These are phyloP conservation scores for Lodderomyces jiufengensis DNA, from an alignment of 1,139 yeast species.

Conservation along the genomic window DNA sequence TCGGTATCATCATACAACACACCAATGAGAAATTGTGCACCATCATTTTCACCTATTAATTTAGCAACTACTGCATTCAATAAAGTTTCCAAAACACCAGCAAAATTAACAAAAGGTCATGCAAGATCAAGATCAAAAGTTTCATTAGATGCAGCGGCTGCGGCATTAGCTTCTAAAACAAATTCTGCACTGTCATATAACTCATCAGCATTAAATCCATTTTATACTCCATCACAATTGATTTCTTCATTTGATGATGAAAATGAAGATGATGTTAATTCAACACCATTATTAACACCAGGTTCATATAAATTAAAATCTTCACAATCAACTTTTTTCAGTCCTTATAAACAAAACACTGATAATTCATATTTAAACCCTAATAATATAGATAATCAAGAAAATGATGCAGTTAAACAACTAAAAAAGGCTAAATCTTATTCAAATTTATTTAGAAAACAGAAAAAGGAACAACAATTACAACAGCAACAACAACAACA, in stretches of 20 bases:
- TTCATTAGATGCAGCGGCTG: slow-evolving; percentile 29
- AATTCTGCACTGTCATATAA: slow-evolving; percentile 16
- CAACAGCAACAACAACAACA: slow-evolving; percentile 3
- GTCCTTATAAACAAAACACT: slow-evolving; percentile 15
- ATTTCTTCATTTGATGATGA: slow-evolving; percentile 33
- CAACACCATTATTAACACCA: slow-evolving; percentile 36
- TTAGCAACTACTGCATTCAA: slow-evolving; percentile 14
- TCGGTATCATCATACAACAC: slow-evolving; percentile 29
- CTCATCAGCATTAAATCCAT: slow-evolving; percentile 35
- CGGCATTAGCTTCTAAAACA: slow-evolving; percentile 18
- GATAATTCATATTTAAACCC: slow-evolving; percentile 26
- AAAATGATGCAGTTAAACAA: slow-evolving; percentile 44
- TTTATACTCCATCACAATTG: slow-evolving; percentile 42
- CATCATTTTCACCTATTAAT: slow-evolving; percentile 24
- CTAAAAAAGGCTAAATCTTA: slow-evolving; percentile 38
- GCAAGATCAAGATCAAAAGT: slow-evolving; percentile 40
- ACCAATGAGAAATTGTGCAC: slow-evolving; percentile 22
- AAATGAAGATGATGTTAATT: slow-evolving; percentile 8
- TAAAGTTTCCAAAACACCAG: slow-evolving; percentile 31
- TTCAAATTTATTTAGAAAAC: slow-evolving; percentile 15
- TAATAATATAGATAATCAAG: slow-evolving; percentile 28
- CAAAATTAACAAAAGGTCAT: slow-evolving; percentile 26
- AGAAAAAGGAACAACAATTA: slow-evolving; percentile 1
- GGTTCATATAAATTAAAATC: slow-evolving; percentile 6
- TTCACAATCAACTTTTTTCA: slow-evolving; percentile 12